These are phyloP conservation scores for Auxenochlorella pyrenoidosa DNA, from an alignment of 139 green algal species.

Conservation along the genomic window DNA sequence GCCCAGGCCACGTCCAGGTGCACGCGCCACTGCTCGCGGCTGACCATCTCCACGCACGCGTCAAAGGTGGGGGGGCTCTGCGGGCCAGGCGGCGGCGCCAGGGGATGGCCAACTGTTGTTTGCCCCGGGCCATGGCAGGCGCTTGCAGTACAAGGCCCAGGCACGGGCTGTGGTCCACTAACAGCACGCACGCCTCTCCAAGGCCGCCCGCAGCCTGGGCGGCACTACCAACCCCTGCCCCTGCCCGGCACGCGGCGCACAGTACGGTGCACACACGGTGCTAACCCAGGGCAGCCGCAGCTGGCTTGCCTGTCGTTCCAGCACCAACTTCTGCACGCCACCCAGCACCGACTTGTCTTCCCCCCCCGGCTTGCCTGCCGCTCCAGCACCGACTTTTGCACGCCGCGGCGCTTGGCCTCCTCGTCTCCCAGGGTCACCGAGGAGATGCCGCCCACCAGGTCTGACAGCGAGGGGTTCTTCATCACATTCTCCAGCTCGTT, in stretches of 20 bases:
- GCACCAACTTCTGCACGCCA: slow-evolving; percentile 96
- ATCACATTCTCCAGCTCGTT: slow-evolving; percentile 97
- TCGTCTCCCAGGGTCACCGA: slow-evolving; percentile 88
- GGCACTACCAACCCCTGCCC: too few relatives aligned
- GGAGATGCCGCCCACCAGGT: slow-evolving; percentile 82
- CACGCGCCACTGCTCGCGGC: slow-evolving; percentile 66
- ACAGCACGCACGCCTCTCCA: too few relatives aligned
- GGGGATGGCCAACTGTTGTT: neutral
- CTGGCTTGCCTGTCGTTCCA: slow-evolving; percentile 80
- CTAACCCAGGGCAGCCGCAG: neutral
- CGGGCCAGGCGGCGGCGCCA: neutral
- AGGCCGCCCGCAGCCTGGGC: too few relatives aligned
- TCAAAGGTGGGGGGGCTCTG: slow-evolving; percentile 41
- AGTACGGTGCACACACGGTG: neutral
- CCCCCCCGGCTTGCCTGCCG: slow-evolving; percentile 61
- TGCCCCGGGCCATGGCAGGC: neutral
- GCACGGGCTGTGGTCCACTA: too few relatives aligned
- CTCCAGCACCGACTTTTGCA: slow-evolving; percentile 97
- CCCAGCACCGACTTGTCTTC: too few relatives aligned
- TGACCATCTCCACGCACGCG: slow-evolving; percentile 54
- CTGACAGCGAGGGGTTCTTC: slow-evolving; percentile 90
- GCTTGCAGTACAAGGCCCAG: neutral
- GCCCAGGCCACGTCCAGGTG: slow-evolving; percentile 65
- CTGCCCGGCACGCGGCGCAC: neutral
- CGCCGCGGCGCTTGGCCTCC: slow-evolving; percentile 83